Base-by-base conservation (phyloP, 169 alveolate species). In the Plasmodium ovale region DNA sequence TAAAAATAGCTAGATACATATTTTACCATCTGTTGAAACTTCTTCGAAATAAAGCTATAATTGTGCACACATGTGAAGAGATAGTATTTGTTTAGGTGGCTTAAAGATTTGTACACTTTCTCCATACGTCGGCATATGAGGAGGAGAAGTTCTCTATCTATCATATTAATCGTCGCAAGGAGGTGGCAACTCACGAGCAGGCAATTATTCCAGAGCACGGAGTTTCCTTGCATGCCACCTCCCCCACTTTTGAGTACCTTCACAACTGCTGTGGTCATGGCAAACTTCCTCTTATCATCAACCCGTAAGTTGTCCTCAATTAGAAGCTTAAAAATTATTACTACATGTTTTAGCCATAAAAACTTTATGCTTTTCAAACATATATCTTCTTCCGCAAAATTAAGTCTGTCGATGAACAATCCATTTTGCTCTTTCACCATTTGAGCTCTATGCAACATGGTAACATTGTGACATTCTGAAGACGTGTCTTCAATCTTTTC, bases 61-160 rank as follows among this genome's bases (percentile, higher is more conserved):
- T 37, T 77, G 53, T 53, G 25, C 39, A 77, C 44, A 21, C 58
- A 77, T 19, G 77, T 77, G 29, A 77, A 68, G 14, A 77, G 67
- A 68, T 77, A 47, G 31, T 42, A 77, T 23, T 77, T 77, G 10
- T 77, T 77, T 33, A 62, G 10, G 19, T 29, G 10, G 37, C 58
- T 77, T 27, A 77, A 56, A 2, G 31, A 29, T 53, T 77, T 77
- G 35, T 44, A 23, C 31, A 44, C 16, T 25, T 60, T 42, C 7
- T 60, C 33, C 25, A 77, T n/a, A 25, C 23, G 14, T 6, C 21
- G 21, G 27, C 77, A 77, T 35, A 77, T 19, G 53, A 42, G 64
- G n/a, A 59, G 59, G 21, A 62, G 62, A 29, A 77, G 31, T 35
- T 77, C 77, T 53, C 54, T 77, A 62, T 77, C 77, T 19, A 77